A percentile compares a stretch with the other conserved stretches of the same genome.
phyloP scores from a whole-genome alignment of 805 yeast species.

The Ogataea minuta region DNA sequence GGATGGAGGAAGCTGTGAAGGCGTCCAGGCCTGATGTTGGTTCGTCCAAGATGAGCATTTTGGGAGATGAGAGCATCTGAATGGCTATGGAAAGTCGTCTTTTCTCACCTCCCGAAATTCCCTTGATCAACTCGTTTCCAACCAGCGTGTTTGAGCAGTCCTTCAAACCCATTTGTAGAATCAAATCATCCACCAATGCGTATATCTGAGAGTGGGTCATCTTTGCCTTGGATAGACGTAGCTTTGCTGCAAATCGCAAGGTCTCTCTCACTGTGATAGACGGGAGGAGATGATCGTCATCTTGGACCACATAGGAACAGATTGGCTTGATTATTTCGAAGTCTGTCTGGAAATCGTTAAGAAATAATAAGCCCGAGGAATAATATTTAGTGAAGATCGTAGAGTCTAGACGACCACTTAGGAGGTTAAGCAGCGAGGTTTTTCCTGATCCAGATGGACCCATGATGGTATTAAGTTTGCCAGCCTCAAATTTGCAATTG shows the following conservation, averaged over 20 bases:
- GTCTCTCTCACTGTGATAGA: slow-evolving; percentile 79
- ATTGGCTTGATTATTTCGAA: slow-evolving; percentile 37
- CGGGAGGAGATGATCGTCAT: slow-evolving; percentile 69
- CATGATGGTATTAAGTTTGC: slow-evolving; percentile 67
- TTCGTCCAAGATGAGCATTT: slow-evolving; percentile 73
- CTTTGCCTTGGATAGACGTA: slow-evolving; percentile 52
- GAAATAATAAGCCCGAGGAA: slow-evolving; percentile 41
- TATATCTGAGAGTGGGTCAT: slow-evolving; percentile 41
- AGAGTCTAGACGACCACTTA: slow-evolving; percentile 56
- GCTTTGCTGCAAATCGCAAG: slow-evolving; percentile 62
- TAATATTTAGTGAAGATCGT: slow-evolving; percentile 29
- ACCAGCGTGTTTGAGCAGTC: slow-evolving; percentile 77
- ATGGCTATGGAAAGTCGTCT: slow-evolving; percentile 80
- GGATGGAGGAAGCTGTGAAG: slow-evolving; percentile 67
- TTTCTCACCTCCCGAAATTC: slow-evolving; percentile 78
- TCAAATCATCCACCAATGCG: slow-evolving; percentile 50
- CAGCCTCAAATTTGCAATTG: slow-evolving; percentile 50
- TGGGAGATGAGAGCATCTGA: slow-evolving; percentile 71
- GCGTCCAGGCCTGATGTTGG: slow-evolving; percentile 90
- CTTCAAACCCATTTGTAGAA: slow-evolving; percentile 62
- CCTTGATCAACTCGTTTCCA: slow-evolving; percentile 59
- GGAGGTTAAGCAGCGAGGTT: slow-evolving; percentile 59
- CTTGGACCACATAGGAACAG: slow-evolving; percentile 80
- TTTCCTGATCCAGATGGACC: slow-evolving; percentile 85
- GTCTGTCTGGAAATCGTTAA: slow-evolving; percentile 38